A percentile compares a stretch with the other conserved stretches of the same genome.
phyloP scores from a whole-genome alignment of 805 yeast genomes.

The Saccharomyces jurei region DNA sequence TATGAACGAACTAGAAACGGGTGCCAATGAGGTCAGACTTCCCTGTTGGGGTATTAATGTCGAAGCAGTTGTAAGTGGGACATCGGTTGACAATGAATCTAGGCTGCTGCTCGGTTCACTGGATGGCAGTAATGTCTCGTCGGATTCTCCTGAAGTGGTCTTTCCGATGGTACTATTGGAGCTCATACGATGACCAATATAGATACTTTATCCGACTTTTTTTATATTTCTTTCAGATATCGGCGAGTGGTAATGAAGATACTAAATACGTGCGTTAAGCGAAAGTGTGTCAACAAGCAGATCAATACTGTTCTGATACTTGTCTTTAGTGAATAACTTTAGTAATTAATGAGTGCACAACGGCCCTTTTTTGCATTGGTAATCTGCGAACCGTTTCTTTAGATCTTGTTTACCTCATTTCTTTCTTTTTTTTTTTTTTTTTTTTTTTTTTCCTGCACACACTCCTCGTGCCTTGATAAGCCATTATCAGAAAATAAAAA shows the following conservation, averaged over 20 bases:
- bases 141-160: not conserved
- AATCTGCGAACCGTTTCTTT: slow-evolving; percentile 25
- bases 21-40: not conserved
- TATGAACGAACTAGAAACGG: not conserved
- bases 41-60: not conserved
- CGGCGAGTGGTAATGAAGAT: not conserved
- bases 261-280: not conserved
- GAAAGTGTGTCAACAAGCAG: not conserved
- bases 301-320: not conserved
- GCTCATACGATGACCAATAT: not conserved
- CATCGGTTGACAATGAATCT: not conserved
- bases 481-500: not conserved
- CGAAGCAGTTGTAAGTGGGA: not conserved
- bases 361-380: slow-evolving; percentile 93
- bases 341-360: slow-evolving; percentile 22
- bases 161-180: not conserved
- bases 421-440: not conserved
- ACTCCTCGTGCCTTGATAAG: not conserved
- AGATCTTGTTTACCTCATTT: not conserved
- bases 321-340: not conserved
- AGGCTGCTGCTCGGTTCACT: not conserved
- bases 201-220: not conserved
- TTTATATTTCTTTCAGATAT: not conserved
- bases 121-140: not conserved
- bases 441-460: not conserved